These are phyloP conservation scores for Epicoccum nigrum DNA, from an alignment of 2,329 filamentous ascomycete genomes.

Conservation along the genomic window DNA sequence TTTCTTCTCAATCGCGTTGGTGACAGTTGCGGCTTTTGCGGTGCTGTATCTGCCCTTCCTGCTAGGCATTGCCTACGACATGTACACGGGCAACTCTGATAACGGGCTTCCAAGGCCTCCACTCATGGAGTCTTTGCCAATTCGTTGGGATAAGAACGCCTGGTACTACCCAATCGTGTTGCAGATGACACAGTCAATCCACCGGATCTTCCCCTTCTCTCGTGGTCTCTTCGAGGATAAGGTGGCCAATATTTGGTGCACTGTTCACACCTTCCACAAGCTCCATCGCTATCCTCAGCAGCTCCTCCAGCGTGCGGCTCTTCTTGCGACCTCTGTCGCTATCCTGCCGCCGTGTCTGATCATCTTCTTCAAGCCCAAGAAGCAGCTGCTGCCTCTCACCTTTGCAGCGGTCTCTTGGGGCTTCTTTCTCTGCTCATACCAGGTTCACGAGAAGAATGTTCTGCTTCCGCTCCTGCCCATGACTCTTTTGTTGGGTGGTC, in stretches of 20 bases:
- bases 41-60: conserved; percentile 78
- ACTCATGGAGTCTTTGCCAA: conserved; percentile 67
- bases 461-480: conserved; percentile 90
- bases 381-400: conserved; percentile 76
- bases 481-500: conserved; percentile 82
- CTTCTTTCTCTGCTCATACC: conserved; percentile 97
- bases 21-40: conserved; percentile 75
- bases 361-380: conserved; percentile 78
- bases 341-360: conserved; percentile 81
- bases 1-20: conserved; percentile 75
- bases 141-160: conserved; percentile 65
- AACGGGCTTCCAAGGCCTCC: conserved; percentile 64
- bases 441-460: conserved; percentile 98
- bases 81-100: conserved; percentile 65
- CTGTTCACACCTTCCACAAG: conserved; percentile 87
- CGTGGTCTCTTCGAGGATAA: conserved; percentile 98
- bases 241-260: conserved; percentile 98
- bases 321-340: conserved; percentile 74
- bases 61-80: conserved; percentile 72
- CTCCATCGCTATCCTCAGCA: conserved; percentile 74
- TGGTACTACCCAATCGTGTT: conserved; percentile 76
- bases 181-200: conserved; percentile 81
- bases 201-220: conserved; percentile 94
- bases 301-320: conserved; percentile 76
- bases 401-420: conserved; percentile 89